Conservation (phyloP, 164 flowering plant species). For the Dillenia suffruticosa region DNA sequence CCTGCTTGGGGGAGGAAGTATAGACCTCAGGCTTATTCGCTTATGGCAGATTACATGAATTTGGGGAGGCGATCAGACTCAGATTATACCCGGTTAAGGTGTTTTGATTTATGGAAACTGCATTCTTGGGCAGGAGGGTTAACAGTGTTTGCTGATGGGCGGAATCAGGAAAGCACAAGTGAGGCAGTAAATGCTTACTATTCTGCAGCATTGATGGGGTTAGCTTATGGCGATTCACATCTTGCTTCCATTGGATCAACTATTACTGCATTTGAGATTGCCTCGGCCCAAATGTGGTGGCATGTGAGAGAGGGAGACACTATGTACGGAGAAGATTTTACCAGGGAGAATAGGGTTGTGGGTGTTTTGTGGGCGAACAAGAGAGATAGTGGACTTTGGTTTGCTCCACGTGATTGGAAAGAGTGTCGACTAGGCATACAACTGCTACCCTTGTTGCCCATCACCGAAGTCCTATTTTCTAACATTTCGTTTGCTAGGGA, state of each 20-base stretch:
- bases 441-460: slow-evolving; percentile 49
- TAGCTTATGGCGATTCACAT: slow-evolving; percentile 64
- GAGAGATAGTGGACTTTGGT: slow-evolving; percentile 68
- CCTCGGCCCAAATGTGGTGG: slow-evolving; percentile 64
- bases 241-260: slow-evolving; percentile 56
- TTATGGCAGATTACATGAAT: slow-evolving; percentile 63
- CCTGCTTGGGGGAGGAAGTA: slow-evolving; percentile 70
- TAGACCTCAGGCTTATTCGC: slow-evolving; percentile 52
- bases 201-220: slow-evolving; percentile 65
- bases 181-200: slow-evolving; percentile 72
- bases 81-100: slow-evolving; percentile 49
- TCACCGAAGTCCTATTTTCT: slow-evolving; percentile 50
- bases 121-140: slow-evolving; percentile 77
- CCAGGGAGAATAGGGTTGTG: slow-evolving; percentile 41
- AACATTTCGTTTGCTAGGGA: slow-evolving; percentile 34
- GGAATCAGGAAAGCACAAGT: slow-evolving; percentile 68
- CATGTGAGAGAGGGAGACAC: slow-evolving; percentile 43
- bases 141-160: slow-evolving; percentile 60
- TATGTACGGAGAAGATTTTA: slow-evolving; percentile 44
- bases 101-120: slow-evolving; percentile 58
- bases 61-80: slow-evolving; percentile 30
- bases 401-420: slow-evolving; percentile 57
- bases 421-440: slow-evolving; percentile 72
- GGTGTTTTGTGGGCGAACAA: slow-evolving; percentile 67
- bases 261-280: slow-evolving; percentile 48